A percentile compares a stretch with the other conserved stretches of the same genome.
These are phyloP conservation scores for Hansenula sp. DNA, from an alignment of 1,139 yeast genomes.

Conservation along the genomic window DNA sequence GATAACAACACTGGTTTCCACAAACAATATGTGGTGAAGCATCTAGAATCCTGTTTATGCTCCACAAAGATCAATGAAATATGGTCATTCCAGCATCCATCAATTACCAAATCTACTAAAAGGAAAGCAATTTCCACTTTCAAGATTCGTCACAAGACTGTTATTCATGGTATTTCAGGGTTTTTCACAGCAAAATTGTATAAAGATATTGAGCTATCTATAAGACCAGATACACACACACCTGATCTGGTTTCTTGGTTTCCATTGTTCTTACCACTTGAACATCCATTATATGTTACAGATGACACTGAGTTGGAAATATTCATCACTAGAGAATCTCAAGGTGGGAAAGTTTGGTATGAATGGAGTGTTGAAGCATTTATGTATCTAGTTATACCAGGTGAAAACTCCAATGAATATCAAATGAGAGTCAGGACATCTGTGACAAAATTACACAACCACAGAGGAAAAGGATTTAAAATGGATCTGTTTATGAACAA, in stretches of 20 bases:
- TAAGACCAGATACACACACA: slow-evolving; percentile 48
- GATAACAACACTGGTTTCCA: slow-evolving; percentile 24
- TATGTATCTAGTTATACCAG: slow-evolving; percentile 34
- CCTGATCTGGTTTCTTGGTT: slow-evolving; percentile 62
- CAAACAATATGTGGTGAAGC: slow-evolving; percentile 57
- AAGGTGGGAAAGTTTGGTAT: slow-evolving; percentile 55
- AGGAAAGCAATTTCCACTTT: slow-evolving; percentile 27
- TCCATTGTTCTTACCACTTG: slow-evolving; percentile 71
- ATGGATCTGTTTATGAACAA: slow-evolving; percentile 14
- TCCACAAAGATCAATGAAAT: slow-evolving; percentile 36
- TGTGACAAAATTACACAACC: slow-evolving; percentile 39
- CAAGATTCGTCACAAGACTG: slow-evolving; percentile 39
- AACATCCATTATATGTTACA: slow-evolving; percentile 41
- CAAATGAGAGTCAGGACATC: slow-evolving; percentile 41
- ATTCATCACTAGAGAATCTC: slow-evolving; percentile 35
- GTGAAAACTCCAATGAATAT: slow-evolving; percentile 23
- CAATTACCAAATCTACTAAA: slow-evolving; percentile 14
- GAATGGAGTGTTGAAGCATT: slow-evolving; percentile 64
- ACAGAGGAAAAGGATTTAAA: slow-evolving; percentile 32
- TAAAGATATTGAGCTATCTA: slow-evolving; percentile 52
- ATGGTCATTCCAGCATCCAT: slow-evolving; percentile 56
- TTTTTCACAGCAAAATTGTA: slow-evolving; percentile 66
- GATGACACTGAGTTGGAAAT: slow-evolving; percentile 52
- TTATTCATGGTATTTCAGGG: slow-evolving; percentile 72
- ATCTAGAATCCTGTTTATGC: slow-evolving; percentile 46